These are phyloP conservation scores for Lactifluus volemus DNA, from an alignment of 768 basidiomycete genomes.

Conservation along the genomic window DNA sequence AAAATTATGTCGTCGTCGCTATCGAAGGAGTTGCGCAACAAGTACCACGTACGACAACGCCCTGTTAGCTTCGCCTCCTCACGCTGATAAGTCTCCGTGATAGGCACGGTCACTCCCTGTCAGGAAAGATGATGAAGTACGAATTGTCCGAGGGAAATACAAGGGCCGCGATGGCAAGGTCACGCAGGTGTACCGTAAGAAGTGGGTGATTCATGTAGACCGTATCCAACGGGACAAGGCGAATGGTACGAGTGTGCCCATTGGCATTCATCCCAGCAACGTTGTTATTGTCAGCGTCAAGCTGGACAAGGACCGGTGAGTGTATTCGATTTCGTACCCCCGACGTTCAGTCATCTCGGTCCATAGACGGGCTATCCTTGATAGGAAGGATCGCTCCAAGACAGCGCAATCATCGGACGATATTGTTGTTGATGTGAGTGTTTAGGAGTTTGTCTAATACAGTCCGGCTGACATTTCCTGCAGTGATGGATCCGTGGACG, in stretches of 20 bases:
- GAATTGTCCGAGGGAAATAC: constrained; percentile 95
- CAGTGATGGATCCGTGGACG: constrained; percentile 30
- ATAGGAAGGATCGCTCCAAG: constrained; percentile 79
- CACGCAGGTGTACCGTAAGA: constrained; percentile 96
- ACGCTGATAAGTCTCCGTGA: constrained; percentile 4
- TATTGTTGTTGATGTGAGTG: constrained; percentile 71
- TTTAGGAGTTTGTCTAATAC: constrained; percentile 2
- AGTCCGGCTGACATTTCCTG: constrained; percentile 16
- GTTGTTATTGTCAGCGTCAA: constrained; percentile 92
- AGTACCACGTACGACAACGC: constrained; percentile 66
- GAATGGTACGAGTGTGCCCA: constrained; percentile 87
- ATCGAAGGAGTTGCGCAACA: constrained; percentile 87
- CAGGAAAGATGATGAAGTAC: constrained; percentile 97
- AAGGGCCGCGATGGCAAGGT: constrained; percentile 99
- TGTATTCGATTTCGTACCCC: not conserved
- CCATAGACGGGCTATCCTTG: constrained; percentile 70
- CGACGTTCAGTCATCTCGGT: constrained; percentile 1
- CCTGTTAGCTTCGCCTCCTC: not conserved
- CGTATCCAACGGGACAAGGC: constrained; percentile 97
- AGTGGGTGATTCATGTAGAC: constrained; percentile 98
- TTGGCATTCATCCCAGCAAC: constrained; percentile 95
- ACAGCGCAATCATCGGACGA: constrained; percentile 41
- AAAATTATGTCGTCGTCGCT: constrained; percentile 97
- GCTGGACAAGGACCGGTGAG: constrained; percentile 81
- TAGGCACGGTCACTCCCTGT: constrained; percentile 89